Percentiles rank a stretch among this genome's conserved stretches.
These are phyloP conservation scores for Herpotrichia juniperi DNA, from an alignment of 2,329 filamentous ascomycete genomes.

Conservation along the genomic window DNA sequence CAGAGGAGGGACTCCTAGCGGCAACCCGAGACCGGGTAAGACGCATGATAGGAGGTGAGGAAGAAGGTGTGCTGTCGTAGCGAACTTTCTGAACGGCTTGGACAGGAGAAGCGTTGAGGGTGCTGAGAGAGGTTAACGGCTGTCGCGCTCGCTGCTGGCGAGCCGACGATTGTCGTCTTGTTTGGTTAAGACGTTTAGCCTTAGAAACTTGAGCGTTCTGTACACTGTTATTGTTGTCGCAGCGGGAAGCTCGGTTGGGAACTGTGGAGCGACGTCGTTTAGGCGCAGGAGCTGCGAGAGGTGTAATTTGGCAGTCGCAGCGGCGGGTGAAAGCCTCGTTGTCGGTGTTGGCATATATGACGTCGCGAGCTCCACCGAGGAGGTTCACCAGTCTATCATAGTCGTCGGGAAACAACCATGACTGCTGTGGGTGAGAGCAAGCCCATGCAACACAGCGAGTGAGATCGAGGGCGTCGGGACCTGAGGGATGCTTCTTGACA, in stretches of 20 bases:
- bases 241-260: neutral
- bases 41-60: neutral
- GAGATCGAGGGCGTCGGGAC: conserved; percentile 16
- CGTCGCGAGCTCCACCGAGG: conserved; percentile 5
- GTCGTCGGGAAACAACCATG: conserved; percentile 16
- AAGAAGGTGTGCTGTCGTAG: no score
- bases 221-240: neutral
- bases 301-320: neutral
- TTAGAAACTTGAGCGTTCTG: no score
- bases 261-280: neutral
- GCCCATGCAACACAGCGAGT: conserved; percentile 16
- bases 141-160: neutral
- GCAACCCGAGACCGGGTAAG: neutral
- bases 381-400: conserved; percentile 7
- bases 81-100: neutral
- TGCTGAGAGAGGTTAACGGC: neutral
- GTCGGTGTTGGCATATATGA: conserved; percentile 10
- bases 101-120: neutral
- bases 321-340: neutral
- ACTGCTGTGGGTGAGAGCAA: conserved; percentile 9
- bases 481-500: conserved; percentile 9
- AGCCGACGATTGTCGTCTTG: no score
- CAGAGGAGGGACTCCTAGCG: no score
- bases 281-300: neutral
- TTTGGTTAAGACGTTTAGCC: no score